Percentiles rank a stretch among this genome's conserved stretches.
These are phyloP conservation scores for Podospora tetraspora DNA, from an alignment of 495 filamentous ascomycete genomes.

Conservation along the genomic window DNA sequence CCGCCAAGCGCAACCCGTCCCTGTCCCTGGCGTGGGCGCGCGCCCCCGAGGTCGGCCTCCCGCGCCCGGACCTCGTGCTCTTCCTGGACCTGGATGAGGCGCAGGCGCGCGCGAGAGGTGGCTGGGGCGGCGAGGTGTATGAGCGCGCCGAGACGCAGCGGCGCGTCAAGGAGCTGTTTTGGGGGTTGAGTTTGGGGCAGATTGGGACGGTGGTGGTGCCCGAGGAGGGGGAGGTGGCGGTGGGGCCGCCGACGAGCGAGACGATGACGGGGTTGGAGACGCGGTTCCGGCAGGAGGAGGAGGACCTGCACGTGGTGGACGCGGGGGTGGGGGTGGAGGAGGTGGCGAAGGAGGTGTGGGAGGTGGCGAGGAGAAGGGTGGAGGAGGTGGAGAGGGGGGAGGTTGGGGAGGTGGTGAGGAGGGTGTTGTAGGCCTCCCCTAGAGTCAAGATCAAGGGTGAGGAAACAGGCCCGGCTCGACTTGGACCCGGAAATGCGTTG, in stretches of 20 bases:
- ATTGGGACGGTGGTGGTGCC: slow-evolving; percentile 27
- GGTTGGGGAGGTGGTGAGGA: slow-evolving; percentile 40
- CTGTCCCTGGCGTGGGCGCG: slow-evolving; percentile 72
- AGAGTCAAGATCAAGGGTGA: background rate
- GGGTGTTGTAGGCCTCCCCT: slow-evolving; percentile 27
- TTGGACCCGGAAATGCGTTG: background rate
- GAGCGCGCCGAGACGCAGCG: slow-evolving; percentile 80
- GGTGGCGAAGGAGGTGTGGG: slow-evolving; percentile 48
- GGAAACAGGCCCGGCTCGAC: background rate
- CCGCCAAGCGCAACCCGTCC: slow-evolving; percentile 72
- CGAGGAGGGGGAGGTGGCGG: slow-evolving; percentile 23
- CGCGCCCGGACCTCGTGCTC: slow-evolving; percentile 78
- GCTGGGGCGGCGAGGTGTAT: slow-evolving; percentile 84
- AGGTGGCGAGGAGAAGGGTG: slow-evolving; percentile 40
- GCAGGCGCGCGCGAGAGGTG: slow-evolving; percentile 68
- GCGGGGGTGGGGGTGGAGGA: slow-evolving; percentile 47
- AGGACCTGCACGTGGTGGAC: slow-evolving; percentile 52
- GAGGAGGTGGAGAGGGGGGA: slow-evolving; percentile 44
- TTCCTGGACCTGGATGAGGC: slow-evolving; percentile 76
- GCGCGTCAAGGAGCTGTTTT: slow-evolving; percentile 71
- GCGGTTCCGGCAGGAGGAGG: slow-evolving; percentile 45
- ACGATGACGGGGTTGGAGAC: slow-evolving; percentile 28
- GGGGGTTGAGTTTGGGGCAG: slow-evolving; percentile 44
- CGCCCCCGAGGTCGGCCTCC: slow-evolving; percentile 79
- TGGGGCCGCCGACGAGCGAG: slow-evolving; percentile 19